Conservation (phyloP, 805 yeast species). For the Ogataea parapolymorpha region DNA sequence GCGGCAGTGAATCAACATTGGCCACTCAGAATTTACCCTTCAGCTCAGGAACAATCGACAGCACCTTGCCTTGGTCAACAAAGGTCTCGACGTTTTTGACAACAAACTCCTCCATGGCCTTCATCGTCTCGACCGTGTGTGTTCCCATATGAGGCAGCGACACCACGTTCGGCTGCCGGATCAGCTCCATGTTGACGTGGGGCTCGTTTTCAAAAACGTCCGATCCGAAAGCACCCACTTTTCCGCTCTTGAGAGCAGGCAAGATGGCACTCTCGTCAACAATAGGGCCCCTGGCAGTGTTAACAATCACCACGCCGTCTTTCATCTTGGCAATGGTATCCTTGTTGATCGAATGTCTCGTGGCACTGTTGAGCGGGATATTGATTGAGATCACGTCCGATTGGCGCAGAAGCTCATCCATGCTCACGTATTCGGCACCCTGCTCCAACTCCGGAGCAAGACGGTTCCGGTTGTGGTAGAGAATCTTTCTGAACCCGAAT, state of each 20-base stretch:
- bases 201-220: conserved; percentile 82
- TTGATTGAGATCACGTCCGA: conserved; percentile 73
- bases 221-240: conserved; percentile 63
- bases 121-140: conserved; percentile 67
- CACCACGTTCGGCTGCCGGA: conserved; percentile 62
- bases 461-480: conserved; percentile 68
- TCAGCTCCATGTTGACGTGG: conserved; percentile 58
- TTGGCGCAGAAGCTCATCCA: conserved; percentile 60
- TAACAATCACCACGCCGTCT: conserved; percentile 71
- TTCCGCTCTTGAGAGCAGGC: conserved; percentile 56
- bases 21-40: conserved; percentile 21
- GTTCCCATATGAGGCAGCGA: conserved; percentile 92
- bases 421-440: conserved; percentile 66
- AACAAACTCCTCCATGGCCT: conserved; percentile 77
- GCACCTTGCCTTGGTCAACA: conserved; percentile 63
- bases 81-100: conserved; percentile 63
- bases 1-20: too few species aligned
- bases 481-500: conserved; percentile 68
- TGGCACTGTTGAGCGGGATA: conserved; percentile 70
- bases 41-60: conserved; percentile 80
- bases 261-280: conserved; percentile 62
- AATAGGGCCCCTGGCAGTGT: conserved; percentile 88
- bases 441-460: conserved; percentile 60
- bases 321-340: conserved; percentile 67
- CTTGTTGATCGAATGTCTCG: conserved; percentile 65